Evolutionary conservation across 1,139 yeast genomes (phyloP).

Genomic region (Candida sp.): DNA sequence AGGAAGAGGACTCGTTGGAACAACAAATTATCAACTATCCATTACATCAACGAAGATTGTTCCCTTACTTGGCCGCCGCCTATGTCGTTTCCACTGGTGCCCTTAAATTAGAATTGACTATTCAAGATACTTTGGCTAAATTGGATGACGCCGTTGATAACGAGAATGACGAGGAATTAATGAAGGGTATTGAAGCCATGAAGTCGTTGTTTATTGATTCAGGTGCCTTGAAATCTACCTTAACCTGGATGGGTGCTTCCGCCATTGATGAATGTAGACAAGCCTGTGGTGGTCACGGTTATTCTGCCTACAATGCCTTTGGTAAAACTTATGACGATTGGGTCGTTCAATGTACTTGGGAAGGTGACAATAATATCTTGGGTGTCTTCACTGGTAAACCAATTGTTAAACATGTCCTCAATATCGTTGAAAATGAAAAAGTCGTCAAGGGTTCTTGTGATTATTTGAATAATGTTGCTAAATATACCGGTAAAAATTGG

Average conservation of each 20-base stretch:
- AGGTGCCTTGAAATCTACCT: slow-evolving; percentile 85
- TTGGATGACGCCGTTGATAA: slow-evolving; percentile 53
- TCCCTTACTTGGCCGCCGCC: slow-evolving; percentile 78
- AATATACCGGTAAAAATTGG: slow-evolving; percentile 19
- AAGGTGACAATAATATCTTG: slow-evolving; percentile 89
- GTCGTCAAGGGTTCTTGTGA: slow-evolving; percentile 39
- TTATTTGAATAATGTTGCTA: slow-evolving; percentile 37
- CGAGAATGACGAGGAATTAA: slow-evolving; percentile 39
- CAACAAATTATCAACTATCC: slow-evolving; percentile 77
- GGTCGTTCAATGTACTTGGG: slow-evolving; percentile 98
- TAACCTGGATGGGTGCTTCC: slow-evolving; percentile 81
- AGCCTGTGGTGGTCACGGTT: slow-evolving; percentile 98
- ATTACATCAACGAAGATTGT: slow-evolving; percentile 79
- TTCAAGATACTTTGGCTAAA: slow-evolving; percentile 47
- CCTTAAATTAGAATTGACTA: slow-evolving; percentile 56
- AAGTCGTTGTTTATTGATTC: slow-evolving; percentile 82
- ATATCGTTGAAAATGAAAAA: slow-evolving; percentile 26
- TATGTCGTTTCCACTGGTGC: slow-evolving; percentile 77
- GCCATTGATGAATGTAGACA: slow-evolving; percentile 88
- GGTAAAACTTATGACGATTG: slow-evolving; percentile 89
- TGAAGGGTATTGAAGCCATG: slow-evolving; percentile 54
- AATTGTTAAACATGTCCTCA: slow-evolving; percentile 53
- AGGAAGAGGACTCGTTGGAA: slow-evolving; percentile 33
- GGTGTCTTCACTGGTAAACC: slow-evolving; percentile 83
- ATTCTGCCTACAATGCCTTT: slow-evolving; percentile 84